phyloP scores from a whole-genome alignment of 768 basidiomycete genomes.

The Tricholoma bakamatsutake region DNA sequence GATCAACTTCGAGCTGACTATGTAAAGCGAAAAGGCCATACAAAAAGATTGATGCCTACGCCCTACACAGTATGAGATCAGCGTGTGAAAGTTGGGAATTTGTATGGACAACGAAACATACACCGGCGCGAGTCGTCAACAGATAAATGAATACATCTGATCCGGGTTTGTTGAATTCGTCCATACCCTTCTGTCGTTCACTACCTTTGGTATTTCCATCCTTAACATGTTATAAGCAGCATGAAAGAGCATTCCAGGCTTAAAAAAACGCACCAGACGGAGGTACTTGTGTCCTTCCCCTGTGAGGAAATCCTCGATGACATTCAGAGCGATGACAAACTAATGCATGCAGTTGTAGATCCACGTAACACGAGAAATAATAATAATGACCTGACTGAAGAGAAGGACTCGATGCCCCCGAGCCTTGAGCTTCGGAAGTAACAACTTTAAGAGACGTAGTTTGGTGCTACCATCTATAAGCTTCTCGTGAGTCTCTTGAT shows the following conservation, averaged over 20 bases:
- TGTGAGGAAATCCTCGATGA: constrained; percentile 82
- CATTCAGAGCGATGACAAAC: constrained; percentile 85
- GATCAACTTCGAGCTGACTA: neutral
- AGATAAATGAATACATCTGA: constrained; percentile 92
- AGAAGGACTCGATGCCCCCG: constrained; percentile 85
- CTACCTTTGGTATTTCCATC: constrained; percentile 86
- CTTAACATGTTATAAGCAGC: constrained; percentile 30
- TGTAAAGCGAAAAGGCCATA: constrained; percentile 22
- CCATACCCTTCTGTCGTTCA: constrained; percentile 91
- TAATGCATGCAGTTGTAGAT: constrained; percentile 24
- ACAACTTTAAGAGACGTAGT: constrained; percentile 64
- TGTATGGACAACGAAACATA: constrained; percentile 18
- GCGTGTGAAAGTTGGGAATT: neutral
- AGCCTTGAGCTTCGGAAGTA: constrained; percentile 79
- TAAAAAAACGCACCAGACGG: constrained; percentile 50
- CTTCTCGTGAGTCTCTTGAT: constrained; percentile 64
- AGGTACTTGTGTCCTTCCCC: constrained; percentile 80
- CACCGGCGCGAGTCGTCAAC: constrained; percentile 86
- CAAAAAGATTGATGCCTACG: constrained; percentile 82
- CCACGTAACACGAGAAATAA: neutral
- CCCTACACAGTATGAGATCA: constrained; percentile 36
- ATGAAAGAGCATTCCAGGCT: neutral
- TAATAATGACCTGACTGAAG: constrained; percentile 74
- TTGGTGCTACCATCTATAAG: constrained; percentile 85
- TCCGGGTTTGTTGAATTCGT: constrained; percentile 82